A percentile compares a stretch with the other conserved stretches of the same genome.
These are phyloP conservation scores for Pleurotus giganteus DNA, from an alignment of 768 basidiomycete species.

Conservation along the genomic window DNA sequence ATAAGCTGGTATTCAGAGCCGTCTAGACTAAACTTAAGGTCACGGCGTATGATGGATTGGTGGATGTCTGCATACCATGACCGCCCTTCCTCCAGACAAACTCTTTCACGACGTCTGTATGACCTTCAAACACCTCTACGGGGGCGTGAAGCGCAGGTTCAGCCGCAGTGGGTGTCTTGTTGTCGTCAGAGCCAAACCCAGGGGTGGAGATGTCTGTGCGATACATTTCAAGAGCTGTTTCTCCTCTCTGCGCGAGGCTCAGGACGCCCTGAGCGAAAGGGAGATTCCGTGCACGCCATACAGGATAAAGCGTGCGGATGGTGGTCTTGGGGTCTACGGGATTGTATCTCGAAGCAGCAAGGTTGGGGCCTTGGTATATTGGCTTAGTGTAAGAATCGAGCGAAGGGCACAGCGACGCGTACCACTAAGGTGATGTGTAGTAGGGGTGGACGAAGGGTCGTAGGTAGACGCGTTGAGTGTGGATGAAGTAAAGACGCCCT, in stretches of 20 bases:
- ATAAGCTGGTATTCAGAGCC: conserved; percentile 57
- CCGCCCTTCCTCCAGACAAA: conserved; percentile 90
- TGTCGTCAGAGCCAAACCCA: background rate
- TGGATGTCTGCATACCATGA: conserved; percentile 34
- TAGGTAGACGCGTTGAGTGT: background rate
- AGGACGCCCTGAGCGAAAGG: conserved; percentile 91
- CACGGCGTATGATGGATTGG: background rate
- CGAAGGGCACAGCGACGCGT: background rate
- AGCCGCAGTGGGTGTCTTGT: conserved; percentile 15
- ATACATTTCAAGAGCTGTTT: conserved; percentile 85
- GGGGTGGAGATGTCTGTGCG: conserved; percentile 26
- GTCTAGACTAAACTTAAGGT: conserved; percentile 17
- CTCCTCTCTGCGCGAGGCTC: conserved; percentile 85
- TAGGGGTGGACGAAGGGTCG: background rate
- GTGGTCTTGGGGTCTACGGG: conserved; percentile 39
- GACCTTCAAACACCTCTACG: conserved; percentile 80
- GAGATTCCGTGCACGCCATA: conserved; percentile 90
- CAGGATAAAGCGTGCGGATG: conserved; percentile 81
- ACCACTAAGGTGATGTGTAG: background rate
- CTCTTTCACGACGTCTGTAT: conserved; percentile 93
- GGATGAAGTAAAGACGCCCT: background rate
- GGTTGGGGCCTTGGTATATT: background rate
- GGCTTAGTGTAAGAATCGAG: background rate
- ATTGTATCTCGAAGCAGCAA: conserved; percentile 11
- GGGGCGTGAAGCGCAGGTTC: conserved; percentile 31